Evolutionary conservation across 2,329 filamentous ascomycete species (phyloP), one percentile per base, ranked within the genome.

Genomic region (Pseudogymnoascus sp.): DNA sequence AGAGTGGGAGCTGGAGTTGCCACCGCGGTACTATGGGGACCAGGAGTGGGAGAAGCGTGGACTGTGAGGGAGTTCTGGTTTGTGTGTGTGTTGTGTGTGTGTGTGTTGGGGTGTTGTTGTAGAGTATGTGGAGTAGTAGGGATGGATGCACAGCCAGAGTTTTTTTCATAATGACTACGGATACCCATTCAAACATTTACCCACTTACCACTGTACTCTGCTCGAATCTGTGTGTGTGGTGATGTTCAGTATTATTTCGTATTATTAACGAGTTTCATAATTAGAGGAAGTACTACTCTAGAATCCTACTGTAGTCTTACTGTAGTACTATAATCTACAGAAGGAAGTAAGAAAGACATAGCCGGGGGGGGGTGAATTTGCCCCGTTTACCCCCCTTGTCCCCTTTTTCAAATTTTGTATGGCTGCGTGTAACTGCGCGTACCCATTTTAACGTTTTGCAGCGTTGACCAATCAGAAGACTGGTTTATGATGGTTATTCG

Each of bases 1-100:
- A 19, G 81, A 87, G 69, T 95, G 89, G 86, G 90, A 96, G 75
- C 80, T 92, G 65, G 88, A 93, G 67, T 78, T 93, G 73, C 87
- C 89, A 2, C 87, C 89, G 68, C 81, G 87, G 62, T 93, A 89
- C 75, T 82, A 85, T 69, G 83, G 79, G 24, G 82, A 85, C 40
- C 78, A 81, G 66, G 81, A 84, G 71, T 80, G 77, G 76, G 80
- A 82, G 72, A 66, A 68, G 43, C 60, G 46, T 56, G 22, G 62
- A 60, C 24, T 62, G 8, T 65, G 62, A 64, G 31, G 19, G 14
- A 12, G 16, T 35, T 16, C 35, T 33, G 59, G 26, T 24, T 19
- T 26, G 35, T 26, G 56, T 46, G 33, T 59, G 43, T 28, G 40
- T 14, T 31, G 50, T 11, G 56, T 31, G 56, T 35, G 14, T 5